phyloP scores from a whole-genome alignment of 1,284 basidiomycete species.

The Puccinia novopanici region DNA sequence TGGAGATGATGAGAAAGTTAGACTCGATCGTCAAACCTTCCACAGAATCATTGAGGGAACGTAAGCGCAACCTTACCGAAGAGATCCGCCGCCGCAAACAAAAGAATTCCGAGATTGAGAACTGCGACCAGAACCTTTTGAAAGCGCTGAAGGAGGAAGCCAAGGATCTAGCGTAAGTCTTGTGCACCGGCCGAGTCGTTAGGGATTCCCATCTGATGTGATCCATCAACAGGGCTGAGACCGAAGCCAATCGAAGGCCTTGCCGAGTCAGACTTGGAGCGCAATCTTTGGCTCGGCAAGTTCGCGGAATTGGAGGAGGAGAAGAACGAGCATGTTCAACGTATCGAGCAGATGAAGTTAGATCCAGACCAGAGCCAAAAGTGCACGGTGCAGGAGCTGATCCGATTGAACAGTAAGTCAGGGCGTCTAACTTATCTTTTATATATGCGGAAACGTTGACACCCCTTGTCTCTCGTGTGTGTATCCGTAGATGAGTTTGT shows the following conservation, averaged over 20 bases:
- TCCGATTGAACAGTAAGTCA: constrained; percentile 34
- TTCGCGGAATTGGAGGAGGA: constrained; percentile 37
- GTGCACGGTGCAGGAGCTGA: constrained; percentile 42
- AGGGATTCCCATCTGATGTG: no score
- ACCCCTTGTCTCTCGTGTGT: neutral
- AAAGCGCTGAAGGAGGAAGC: constrained; percentile 43
- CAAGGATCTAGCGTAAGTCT: constrained; percentile 42
- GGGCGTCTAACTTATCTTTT: neutral
- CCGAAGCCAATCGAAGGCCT: constrained; percentile 30
- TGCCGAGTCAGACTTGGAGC: constrained; percentile 46
- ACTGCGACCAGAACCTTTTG: constrained; percentile 43
- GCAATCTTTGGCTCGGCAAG: constrained; percentile 39
- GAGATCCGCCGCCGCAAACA: constrained; percentile 35
- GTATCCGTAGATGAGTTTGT: constrained; percentile 39
- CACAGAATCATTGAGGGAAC: constrained; percentile 34
- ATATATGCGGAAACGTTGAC: neutral
- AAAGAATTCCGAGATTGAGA: constrained; percentile 44
- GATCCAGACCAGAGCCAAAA: constrained; percentile 32
- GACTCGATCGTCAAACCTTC: constrained; percentile 25
- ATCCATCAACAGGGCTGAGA: constrained; percentile 17
- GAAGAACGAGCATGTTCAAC: constrained; percentile 20
- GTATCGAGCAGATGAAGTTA: constrained; percentile 36
- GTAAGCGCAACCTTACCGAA: constrained; percentile 27
- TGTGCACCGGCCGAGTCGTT: neutral
- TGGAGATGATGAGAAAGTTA: constrained; percentile 41